Conservation (phyloP, 1,284 basidiomycete species). For the Pascua sp. region DNA sequence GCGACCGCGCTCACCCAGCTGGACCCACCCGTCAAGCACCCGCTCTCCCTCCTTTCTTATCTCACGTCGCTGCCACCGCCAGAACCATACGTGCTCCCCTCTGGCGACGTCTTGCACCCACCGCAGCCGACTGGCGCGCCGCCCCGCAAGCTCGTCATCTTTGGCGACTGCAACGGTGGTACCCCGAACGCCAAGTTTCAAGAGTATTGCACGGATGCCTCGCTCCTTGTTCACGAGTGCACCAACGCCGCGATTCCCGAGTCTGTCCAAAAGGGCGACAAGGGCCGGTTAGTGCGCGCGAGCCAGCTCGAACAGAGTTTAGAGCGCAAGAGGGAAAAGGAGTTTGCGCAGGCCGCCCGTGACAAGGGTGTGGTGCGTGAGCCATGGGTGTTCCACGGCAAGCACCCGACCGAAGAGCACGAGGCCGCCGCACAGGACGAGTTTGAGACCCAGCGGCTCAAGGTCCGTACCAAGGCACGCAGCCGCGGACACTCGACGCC, state of each 20-base stretch:
- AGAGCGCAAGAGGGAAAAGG: constrained; percentile 34
- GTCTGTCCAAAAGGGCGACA: constrained; percentile 41
- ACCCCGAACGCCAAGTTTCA: constrained; percentile 38
- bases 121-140: constrained; percentile 51
- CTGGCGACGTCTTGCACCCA: constrained; percentile 72
- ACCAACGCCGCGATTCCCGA: constrained; percentile 74
- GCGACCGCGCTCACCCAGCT: constrained; percentile 52
- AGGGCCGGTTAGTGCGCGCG: constrained; percentile 33
- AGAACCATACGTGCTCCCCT: constrained; percentile 62
- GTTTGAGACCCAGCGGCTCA: constrained; percentile 42
- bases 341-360: constrained; percentile 22
- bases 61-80: constrained; percentile 61
- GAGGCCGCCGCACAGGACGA: constrained; percentile 53
- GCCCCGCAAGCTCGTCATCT: constrained; percentile 53
- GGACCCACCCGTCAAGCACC: constrained; percentile 61
- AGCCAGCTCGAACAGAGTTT: constrained; percentile 40
- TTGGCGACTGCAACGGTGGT: constrained; percentile 45
- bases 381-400: constrained; percentile 15
- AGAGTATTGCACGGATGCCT: constrained; percentile 35
- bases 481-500: constrained; percentile 78
- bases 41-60: constrained; percentile 65
- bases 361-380: constrained; percentile 13
- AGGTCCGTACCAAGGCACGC: constrained; percentile 59
- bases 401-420: constrained; percentile 20
- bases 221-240: constrained; percentile 64